Conservation (phyloP, 306 rosid species). For the Lathyrus aphaca region DNA sequence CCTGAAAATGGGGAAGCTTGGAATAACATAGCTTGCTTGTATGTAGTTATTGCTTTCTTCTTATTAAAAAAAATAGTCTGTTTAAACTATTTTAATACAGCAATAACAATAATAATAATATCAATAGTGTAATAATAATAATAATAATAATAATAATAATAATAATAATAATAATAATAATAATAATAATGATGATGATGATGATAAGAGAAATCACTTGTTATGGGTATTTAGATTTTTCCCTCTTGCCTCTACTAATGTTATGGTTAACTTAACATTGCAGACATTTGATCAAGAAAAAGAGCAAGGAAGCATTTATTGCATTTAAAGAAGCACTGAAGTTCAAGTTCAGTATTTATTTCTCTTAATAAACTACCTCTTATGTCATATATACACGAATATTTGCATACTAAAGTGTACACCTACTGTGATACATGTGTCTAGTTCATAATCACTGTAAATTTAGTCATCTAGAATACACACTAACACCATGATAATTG, state of each 20-base stretch:
- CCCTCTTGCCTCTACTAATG: slow-evolving; percentile 33
- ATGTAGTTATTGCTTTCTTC: slow-evolving; percentile 46
- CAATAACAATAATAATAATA: neutral
- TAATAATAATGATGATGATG: neutral
- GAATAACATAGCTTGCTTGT: slow-evolving; percentile 99
- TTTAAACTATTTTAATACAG: neutral
- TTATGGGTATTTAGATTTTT: slow-evolving; percentile 27
- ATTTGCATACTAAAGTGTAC: slow-evolving; percentile 10
- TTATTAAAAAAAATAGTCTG: slow-evolving; percentile 9
- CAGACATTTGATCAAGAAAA: slow-evolving; percentile 93
- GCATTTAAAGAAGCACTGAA: slow-evolving; percentile 94
- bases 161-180: neutral
- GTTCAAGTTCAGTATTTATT: slow-evolving; percentile 68
- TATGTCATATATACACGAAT: neutral
- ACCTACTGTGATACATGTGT: neutral
- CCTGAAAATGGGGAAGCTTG: slow-evolving; percentile 99
- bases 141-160: neutral
- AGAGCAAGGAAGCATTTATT: slow-evolving; percentile 83
- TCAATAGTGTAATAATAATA: neutral
- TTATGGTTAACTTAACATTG: slow-evolving; percentile 44
- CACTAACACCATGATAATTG: slow-evolving; percentile 46
- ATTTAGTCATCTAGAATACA: slow-evolving; percentile 24
- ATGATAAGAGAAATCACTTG: neutral
- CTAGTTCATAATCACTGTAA: slow-evolving; percentile 23
- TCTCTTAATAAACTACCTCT: slow-evolving; percentile 23